These are phyloP conservation scores for Cutaneotrichosporon cutaneum DNA, from an alignment of 1,284 basidiomycete species.

Conservation along the genomic window DNA sequence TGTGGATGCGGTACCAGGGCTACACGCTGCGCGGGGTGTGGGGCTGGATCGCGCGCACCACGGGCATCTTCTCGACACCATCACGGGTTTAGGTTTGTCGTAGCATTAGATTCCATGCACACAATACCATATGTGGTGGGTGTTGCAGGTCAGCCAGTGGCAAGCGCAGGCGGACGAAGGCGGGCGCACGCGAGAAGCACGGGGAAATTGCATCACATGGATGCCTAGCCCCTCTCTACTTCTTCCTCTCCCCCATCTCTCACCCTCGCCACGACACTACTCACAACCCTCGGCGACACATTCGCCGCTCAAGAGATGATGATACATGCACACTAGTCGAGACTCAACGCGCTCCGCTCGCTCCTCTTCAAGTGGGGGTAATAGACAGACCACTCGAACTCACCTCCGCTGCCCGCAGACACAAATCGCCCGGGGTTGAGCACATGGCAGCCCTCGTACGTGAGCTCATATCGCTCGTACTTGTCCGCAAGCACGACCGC, in stretches of 20 bases:
- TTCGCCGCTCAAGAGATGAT: no score
- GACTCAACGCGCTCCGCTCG: constrained; percentile 38
- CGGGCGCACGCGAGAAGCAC: not conserved
- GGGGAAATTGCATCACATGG: no score
- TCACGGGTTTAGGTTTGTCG: not conserved
- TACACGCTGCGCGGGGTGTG: constrained; percentile 46
- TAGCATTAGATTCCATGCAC: constrained; percentile 14
- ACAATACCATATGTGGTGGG: constrained; percentile 1
- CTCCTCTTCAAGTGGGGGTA: constrained; percentile 60
- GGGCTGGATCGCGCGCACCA: constrained; percentile 40
- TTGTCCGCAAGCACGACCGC: constrained; percentile 93
- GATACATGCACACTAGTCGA: constrained; percentile 16
- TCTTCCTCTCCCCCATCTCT: no score
- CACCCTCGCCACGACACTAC: no score
- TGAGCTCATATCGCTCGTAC: constrained; percentile 93
- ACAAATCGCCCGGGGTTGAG: constrained; percentile 95
- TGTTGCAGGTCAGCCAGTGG: not conserved
- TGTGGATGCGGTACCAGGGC: constrained; percentile 50
- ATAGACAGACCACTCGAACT: constrained; percentile 83
- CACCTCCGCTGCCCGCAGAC: constrained; percentile 57
- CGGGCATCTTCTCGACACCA: constrained; percentile 16
- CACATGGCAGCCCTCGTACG: constrained; percentile 97
- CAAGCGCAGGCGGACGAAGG: no score
- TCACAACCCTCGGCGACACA: no score
- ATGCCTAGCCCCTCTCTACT: no score